Percentiles rank a stretch among this genome's conserved stretches.
Evolutionary conservation across 352 stramenopile species (phyloP).

Genomic region (Phytopythium cucurbitacearum): DNA sequence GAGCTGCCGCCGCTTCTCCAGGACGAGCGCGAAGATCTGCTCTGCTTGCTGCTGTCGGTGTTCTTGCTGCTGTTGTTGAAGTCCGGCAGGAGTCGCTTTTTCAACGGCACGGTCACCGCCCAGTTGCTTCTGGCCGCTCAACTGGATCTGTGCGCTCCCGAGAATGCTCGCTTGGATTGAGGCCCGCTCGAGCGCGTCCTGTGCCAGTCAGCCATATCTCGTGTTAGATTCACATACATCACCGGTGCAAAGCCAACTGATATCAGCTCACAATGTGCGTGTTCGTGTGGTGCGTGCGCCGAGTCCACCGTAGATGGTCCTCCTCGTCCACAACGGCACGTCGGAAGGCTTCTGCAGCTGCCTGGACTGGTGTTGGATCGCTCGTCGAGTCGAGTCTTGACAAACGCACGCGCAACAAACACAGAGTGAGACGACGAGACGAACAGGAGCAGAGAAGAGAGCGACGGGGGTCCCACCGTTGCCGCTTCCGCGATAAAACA

Average conservation of each 20-base stretch:
- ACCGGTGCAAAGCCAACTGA: not conserved
- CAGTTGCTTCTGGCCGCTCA: too few relatives aligned
- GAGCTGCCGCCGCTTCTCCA: slow-evolving; percentile 21
- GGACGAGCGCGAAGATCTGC: slow-evolving; percentile 14
- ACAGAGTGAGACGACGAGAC: too few relatives aligned
- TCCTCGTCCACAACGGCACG: slow-evolving; percentile 1
- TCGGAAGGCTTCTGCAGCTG: not conserved
- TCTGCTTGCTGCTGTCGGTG: slow-evolving; percentile 12
- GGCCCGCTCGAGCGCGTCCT: slow-evolving; percentile 2
- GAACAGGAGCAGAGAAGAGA: not conserved
- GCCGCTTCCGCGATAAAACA: slow-evolving; percentile 4
- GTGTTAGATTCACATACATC: not conserved
- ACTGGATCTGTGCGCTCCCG: not conserved
- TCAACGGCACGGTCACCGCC: not conserved
- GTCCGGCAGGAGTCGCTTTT: not conserved
- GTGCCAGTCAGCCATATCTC: not conserved
- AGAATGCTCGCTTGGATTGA: not conserved
- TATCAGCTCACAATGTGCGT: slow-evolving; percentile 2
- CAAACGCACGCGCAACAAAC: too few relatives aligned
- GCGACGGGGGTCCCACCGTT: not conserved
- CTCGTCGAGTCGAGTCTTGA: not conserved
- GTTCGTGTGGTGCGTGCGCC: not conserved
- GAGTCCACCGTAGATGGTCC: not conserved
- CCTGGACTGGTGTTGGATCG: not conserved
- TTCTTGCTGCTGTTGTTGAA: not conserved